Conservation (phyloP, 2,329 filamentous ascomycete species). For the Domatiomyces catenatus region DNA sequence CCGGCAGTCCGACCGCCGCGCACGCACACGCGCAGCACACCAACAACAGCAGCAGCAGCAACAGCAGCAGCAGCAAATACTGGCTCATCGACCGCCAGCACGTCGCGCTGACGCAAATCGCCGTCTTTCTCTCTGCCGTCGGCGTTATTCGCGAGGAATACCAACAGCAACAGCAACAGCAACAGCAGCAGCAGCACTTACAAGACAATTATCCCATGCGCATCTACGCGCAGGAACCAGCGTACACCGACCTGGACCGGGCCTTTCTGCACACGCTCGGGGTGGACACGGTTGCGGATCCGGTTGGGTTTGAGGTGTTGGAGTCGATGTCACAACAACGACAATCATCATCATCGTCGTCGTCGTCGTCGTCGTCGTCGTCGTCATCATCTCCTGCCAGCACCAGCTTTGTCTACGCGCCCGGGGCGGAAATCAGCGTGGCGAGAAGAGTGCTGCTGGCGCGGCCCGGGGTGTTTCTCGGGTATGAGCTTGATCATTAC, state of each 20-base stretch:
- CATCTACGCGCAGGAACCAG: conserved; percentile 39
- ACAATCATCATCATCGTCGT: too few relatives aligned
- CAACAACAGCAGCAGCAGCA: conserved; percentile 18
- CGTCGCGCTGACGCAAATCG: conserved; percentile 9
- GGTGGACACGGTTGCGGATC: conserved; percentile 30
- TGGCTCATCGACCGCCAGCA: conserved; percentile 12
- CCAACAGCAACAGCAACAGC: neutral
- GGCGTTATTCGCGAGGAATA: conserved; percentile 1
- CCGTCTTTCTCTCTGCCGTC: conserved; percentile 7
- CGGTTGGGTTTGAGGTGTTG: conserved; percentile 38
- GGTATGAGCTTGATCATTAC: neutral
- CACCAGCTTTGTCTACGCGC: neutral
- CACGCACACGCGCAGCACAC: too few relatives aligned
- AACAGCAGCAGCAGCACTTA: neutral
- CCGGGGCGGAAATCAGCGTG: neutral
- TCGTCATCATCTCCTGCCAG: too few relatives aligned
- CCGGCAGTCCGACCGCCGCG: conserved; percentile 11
- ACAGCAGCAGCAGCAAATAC: neutral
- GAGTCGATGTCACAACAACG: conserved; percentile 12
- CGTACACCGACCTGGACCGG: conserved; percentile 32
- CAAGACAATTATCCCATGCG: neutral
- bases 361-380: too few relatives aligned
- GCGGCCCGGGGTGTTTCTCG: neutral
- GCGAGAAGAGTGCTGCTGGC: neutral
- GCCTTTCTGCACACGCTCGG: conserved; percentile 23